A percentile compares a stretch with the other conserved stretches of the same genome.
Evolutionary conservation across 1,139 yeast genomes (phyloP).

Genomic region (Petasospora rhodanensis): DNA sequence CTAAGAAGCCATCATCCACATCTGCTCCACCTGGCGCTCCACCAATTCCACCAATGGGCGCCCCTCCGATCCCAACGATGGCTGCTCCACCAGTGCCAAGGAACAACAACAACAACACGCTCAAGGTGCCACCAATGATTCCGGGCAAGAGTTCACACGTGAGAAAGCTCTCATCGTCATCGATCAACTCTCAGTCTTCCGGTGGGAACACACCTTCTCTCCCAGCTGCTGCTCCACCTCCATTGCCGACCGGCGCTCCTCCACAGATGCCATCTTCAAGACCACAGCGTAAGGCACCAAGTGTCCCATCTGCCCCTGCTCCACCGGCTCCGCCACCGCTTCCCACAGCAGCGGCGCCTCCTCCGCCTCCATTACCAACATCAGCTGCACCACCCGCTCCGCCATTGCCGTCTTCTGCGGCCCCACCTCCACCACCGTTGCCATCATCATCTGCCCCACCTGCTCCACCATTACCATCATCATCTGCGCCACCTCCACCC

Average conservation of each 20-base stretch:
- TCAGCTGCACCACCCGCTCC: conserved; percentile 6
- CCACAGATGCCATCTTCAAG: conserved; percentile 19
- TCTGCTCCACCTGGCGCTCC: conserved; percentile 17
- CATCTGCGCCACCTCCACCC: conserved; percentile 3
- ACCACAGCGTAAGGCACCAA: conserved; percentile 13
- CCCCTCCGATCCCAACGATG: conserved; percentile 30
- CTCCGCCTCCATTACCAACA: conserved; percentile 23
- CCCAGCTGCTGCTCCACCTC: conserved; percentile 23
- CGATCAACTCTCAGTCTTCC: conserved; percentile 11
- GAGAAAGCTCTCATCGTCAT: conserved; percentile 14
- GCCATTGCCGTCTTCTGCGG: conserved; percentile 7
- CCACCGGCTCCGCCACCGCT: conserved; percentile 6
- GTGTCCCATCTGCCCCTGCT: background rate
- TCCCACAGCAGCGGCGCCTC: conserved; percentile 11
- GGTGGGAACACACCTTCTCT: conserved; percentile 4
- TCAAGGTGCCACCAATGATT: conserved; percentile 15
- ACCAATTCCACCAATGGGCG: conserved; percentile 22
- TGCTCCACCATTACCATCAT: conserved; percentile 8
- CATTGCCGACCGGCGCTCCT: conserved; percentile 18
- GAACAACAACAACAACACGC: too few relatives aligned
- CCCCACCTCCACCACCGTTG: conserved; percentile 8
- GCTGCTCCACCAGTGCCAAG: conserved; percentile 29
- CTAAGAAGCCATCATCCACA: conserved; percentile 5
- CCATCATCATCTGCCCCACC: conserved; percentile 9
- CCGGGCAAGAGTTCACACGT: conserved; percentile 19